Conservation (phyloP, 1,139 yeast species). For the Suhomyces bokatorum region DNA sequence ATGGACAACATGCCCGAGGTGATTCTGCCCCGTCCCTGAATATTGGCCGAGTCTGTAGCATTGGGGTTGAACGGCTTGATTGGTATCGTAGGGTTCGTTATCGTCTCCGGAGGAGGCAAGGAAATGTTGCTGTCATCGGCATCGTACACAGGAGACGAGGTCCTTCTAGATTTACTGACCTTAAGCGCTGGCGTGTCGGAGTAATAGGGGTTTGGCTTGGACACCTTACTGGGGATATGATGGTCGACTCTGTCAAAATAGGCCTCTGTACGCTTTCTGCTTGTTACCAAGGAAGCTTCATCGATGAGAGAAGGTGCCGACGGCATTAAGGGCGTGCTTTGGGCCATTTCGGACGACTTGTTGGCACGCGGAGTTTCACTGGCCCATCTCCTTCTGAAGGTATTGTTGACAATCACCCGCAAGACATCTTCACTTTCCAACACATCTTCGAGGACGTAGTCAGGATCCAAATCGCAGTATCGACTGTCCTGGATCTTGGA, state of each 20-base stretch:
- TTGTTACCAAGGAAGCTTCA: conserved; percentile 16
- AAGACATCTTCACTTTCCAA: conserved; percentile 57
- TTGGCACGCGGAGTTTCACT: conserved; percentile 6
- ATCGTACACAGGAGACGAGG: conserved; percentile 10
- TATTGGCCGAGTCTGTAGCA: conserved; percentile 9
- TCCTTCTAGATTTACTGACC: conserved; percentile 9
- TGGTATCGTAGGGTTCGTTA: conserved; percentile 28
- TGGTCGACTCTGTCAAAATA: conserved; percentile 30
- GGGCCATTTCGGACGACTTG: conserved; percentile 12
- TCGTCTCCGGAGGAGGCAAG: conserved; percentile 38
- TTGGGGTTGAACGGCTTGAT: conserved; percentile 11
- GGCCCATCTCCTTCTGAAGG: conserved; percentile 8
- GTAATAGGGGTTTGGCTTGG: conserved; percentile 6
- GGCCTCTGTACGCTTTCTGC: conserved; percentile 25
- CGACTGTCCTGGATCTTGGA: conserved; percentile 62
- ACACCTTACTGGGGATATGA: conserved; percentile 28
- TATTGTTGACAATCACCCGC: conserved; percentile 50
- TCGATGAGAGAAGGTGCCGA: conserved; percentile 15
- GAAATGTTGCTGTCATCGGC: conserved; percentile 27
- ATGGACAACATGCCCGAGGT: conserved; percentile 65
- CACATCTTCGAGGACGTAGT: conserved; percentile 61
- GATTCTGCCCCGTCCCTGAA: conserved; percentile 44
- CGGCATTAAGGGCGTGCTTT: conserved; percentile 15
- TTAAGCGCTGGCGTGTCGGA: conserved; percentile 11
- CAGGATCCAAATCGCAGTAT: conserved; percentile 77